phyloP scores from a whole-genome alignment of 129 eudicot genomes.

The Tanacetum coccineum region DNA sequence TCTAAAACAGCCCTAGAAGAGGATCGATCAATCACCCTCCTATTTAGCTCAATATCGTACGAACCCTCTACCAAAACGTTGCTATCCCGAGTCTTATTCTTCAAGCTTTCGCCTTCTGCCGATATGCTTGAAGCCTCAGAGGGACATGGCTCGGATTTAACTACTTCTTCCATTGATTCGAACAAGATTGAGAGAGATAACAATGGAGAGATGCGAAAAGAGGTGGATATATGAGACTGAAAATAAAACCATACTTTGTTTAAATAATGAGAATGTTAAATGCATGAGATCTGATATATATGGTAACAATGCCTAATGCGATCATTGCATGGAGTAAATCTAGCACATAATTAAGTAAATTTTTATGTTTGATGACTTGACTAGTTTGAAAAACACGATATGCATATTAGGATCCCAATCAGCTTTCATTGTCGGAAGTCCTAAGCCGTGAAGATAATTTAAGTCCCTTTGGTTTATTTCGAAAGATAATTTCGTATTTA shows the following conservation, averaged over 20 bases:
- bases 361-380: conserved; percentile 27
- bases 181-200: not conserved
- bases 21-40: conserved; percentile 11
- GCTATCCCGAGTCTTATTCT: conserved; percentile 28
- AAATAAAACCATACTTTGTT: no score
- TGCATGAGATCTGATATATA: no score
- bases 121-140: conserved; percentile 63
- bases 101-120: conserved; percentile 26
- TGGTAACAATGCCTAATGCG: no score
- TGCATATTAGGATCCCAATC: conserved; percentile 27
- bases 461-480: no score
- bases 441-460: no score
- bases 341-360: no score
- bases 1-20: conserved; percentile 31
- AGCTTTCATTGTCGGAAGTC: conserved; percentile 32
- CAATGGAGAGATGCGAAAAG: conserved; percentile 14
- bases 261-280: conserved; percentile 39
- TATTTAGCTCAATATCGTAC: not conserved
- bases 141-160: conserved; percentile 34
- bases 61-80: conserved; percentile 20
- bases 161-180: conserved; percentile 21
- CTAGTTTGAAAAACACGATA: conserved; percentile 32
- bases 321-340: no score
- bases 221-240: no score
- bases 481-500: no score